These are phyloP conservation scores for Acacia melanoxylon DNA, from an alignment of 306 rosid species.

Conservation along the genomic window DNA sequence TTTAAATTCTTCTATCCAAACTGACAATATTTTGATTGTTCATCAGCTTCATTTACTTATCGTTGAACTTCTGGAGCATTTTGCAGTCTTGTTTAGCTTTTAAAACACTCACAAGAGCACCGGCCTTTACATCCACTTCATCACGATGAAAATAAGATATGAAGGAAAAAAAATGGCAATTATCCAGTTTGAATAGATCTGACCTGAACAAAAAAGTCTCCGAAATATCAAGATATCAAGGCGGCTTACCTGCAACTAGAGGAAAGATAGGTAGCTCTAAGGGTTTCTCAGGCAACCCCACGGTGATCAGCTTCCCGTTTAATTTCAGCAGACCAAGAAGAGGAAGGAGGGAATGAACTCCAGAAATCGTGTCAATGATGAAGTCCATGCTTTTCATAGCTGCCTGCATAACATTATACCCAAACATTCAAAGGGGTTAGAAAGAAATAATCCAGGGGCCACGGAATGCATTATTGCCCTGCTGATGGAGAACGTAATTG, in stretches of 20 bases:
- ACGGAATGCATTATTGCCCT: neutral
- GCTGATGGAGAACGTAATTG: neutral
- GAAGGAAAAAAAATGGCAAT: neutral
- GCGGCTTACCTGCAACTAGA: slow-evolving; percentile 57
- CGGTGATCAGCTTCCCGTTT: slow-evolving; percentile 77
- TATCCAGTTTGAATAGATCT: neutral
- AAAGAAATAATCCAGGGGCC: neutral
- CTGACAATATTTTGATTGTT: neutral
- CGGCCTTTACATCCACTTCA: neutral
- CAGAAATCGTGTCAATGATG: slow-evolving; percentile 85
- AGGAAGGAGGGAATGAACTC: slow-evolving; percentile 69
- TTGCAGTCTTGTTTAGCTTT: too few relatives aligned
- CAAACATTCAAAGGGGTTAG: neutral
- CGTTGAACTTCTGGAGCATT: too few relatives aligned
- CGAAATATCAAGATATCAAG: neutral
- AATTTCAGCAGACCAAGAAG: slow-evolving; percentile 75
- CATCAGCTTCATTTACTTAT: too few relatives aligned
- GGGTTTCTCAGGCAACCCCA: slow-evolving; percentile 80
- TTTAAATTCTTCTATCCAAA: neutral
- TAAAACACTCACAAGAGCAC: too few relatives aligned
- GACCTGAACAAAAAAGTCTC: neutral
- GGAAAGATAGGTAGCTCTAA: slow-evolving; percentile 73
- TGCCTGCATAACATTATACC: slow-evolving; percentile 44
- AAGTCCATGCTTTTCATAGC: slow-evolving; percentile 82
- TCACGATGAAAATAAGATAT: neutral